phyloP scores from a whole-genome alignment of 2,329 filamentous ascomycete genomes.

The Aspergillus calidoustus region DNA sequence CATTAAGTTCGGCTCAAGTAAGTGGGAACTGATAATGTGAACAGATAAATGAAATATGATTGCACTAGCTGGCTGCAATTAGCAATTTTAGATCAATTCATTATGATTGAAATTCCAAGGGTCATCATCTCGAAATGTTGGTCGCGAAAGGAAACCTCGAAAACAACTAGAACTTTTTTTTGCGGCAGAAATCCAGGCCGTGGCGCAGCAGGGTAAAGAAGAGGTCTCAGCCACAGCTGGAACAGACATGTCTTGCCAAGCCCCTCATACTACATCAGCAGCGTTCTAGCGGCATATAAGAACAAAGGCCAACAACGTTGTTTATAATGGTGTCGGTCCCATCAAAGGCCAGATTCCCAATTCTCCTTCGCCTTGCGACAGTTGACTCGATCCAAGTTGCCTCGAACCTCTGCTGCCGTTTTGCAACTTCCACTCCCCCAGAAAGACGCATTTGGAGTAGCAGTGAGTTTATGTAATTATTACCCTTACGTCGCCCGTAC shows the following conservation, averaged over 20 bases:
- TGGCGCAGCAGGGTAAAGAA: constrained; percentile 19
- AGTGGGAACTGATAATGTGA: neutral
- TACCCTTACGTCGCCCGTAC: constrained; percentile 11
- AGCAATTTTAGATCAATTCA: neutral
- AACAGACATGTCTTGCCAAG: constrained; percentile 15
- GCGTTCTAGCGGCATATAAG: constrained; percentile 5
- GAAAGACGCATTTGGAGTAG: neutral
- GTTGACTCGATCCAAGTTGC: neutral
- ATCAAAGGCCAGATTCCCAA: neutral
- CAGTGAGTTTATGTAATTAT: constrained; percentile 8
- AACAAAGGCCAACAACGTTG: neutral
- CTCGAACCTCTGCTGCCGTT: too few relatives aligned
- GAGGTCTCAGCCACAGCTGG: constrained; percentile 19
- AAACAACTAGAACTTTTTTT: constrained; percentile 4
- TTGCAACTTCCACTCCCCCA: neutral
- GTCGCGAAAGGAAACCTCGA: neutral
- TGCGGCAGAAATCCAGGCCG: constrained; percentile 5
- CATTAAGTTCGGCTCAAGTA: neutral
- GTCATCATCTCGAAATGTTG: too few relatives aligned
- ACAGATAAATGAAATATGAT: neutral
- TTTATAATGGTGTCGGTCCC: neutral
- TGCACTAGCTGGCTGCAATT: neutral
- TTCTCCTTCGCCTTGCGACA: neutral
- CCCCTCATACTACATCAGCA: constrained; percentile 7
- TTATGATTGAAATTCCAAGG: neutral